phyloP scores from a whole-genome alignment of 495 filamentous ascomycete species.

The Neurospora sublineolata region DNA sequence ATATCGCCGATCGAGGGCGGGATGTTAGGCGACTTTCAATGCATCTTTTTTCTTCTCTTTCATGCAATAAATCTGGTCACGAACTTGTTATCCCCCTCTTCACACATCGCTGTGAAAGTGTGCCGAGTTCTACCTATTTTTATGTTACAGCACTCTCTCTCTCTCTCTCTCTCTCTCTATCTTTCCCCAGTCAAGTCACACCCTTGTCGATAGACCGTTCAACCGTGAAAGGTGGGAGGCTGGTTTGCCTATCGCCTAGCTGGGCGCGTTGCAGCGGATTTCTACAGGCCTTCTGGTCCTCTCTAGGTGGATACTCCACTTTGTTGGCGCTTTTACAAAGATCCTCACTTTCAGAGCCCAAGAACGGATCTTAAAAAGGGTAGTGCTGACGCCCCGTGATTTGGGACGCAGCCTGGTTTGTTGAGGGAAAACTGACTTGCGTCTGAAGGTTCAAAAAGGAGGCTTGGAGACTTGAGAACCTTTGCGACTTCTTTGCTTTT shows the following conservation, averaged over 20 bases:
- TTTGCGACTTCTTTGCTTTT: neutral
- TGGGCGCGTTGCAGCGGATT: neutral
- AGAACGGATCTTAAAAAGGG: neutral
- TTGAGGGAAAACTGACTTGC: neutral
- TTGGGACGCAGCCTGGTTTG: neutral
- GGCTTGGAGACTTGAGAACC: neutral
- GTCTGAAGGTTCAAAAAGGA: neutral
- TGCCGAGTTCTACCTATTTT: neutral
- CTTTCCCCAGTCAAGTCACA: neutral
- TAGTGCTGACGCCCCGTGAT: neutral
- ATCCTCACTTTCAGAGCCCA: neutral
- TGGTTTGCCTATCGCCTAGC: neutral
- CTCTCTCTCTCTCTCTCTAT: neutral
- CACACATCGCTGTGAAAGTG: neutral
- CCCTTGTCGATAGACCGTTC: neutral
- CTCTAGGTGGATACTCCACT: neutral
- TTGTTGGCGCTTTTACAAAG: neutral
- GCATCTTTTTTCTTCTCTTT: neutral
- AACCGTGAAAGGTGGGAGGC: neutral
- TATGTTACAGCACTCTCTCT: neutral
- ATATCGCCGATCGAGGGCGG: neutral
- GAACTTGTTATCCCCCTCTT: neutral
- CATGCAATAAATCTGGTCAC: neutral
- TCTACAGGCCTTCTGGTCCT: neutral
- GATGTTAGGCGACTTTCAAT: neutral